Base-by-base conservation (phyloP, 2,329 filamentous ascomycete species). In the Ascochyta pisi region DNA sequence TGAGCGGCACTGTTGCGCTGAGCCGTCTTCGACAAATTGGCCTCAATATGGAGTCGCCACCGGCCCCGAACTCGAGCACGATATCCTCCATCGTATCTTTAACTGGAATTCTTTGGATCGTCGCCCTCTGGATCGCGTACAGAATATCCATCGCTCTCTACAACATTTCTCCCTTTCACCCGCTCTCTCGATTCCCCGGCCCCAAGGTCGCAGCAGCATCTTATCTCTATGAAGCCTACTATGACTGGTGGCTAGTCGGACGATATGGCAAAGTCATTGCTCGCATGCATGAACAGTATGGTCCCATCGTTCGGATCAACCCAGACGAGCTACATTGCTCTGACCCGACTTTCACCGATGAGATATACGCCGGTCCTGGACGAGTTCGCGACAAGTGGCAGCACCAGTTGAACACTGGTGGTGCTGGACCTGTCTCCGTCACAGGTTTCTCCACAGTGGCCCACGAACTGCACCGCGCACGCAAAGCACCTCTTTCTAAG, bases 261-360 rank as follows among this genome's bases (percentile, higher is more conserved):
- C 66, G 65, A 16, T 77, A 75, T 59, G 63, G 71, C n/a, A 73
- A 63, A 48, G 61, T 69, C 41, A 71, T 76, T 29, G 65, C 69
- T 42, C 55, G 62, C 8, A 69, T 75, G 66, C 74, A 76, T 44
- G 58, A 70, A 47, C 60, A 67, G 52, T 74, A 74, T 51, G 70
- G 69, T 2, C 65, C 68, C 0, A 58, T 70, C n/a, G 50, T 73
- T 12, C 67, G 73, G 33, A 71, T 74, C 57, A 69, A 71, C 22
- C 73, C 72, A 9, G 60, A 69, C 47, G 71, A 74, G 45, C 60
- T 76, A 5, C 69, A 74, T 45, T 65, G 71, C 46, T 61, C 62
- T 9, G 73, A 75, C 35, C 65, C 68, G 2, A 49, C 60, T 13
- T 75, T 74, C 54, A 70, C 64, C 16, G 73, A 75, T 34, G 61